Base-by-base conservation (phyloP, 2,329 filamentous ascomycete genomes). In the Fusarium incarnatum region DNA sequence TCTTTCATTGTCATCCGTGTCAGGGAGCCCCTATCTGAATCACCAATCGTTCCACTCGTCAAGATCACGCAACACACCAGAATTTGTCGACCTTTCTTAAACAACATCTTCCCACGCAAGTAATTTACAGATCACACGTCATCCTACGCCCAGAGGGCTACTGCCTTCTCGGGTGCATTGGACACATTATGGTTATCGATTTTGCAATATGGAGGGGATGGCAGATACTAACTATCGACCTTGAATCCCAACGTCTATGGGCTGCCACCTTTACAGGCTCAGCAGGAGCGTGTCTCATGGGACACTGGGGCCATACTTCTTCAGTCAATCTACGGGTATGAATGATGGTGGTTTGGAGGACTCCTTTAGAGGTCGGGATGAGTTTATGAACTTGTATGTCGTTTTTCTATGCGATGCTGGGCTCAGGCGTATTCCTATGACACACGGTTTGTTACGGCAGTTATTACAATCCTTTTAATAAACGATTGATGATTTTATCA, bases 161-260 rank as follows among this genome's bases (percentile, higher is more conserved):
- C 81, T 79, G 81, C 83, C 81, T 82, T 79, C 67, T 70, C 77
- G 81, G 82, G 84, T 82, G 84, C 81, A 83, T 88, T 88, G 86
- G 86, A 88, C 84, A 88, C 82, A 84, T 86, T 80, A 87, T 87
- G 83, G 79, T 87, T 88, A 87, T 82, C 82, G 80, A 83, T 86
- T 86, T 87, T 87, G 85, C 84, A 82, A 84, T 85, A 85, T 82
- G 80, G 76, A 75, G 76, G 75, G 73, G 77, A 68, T 71, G 71
- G 70, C 75, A 77, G 76, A 72, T 74, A 70, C 74, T 77, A 76
- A 74, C 74, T 57, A 68, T 64, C 42, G 56, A 58, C 64, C 63
- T 72, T 73, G 68, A 74, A 74, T 73, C 73, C 69, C 69, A 64
- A 60, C 63, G 56, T 63, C 56, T 67, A 72, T 69, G 67, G 62